Conservation (phyloP, 805 yeast genomes). For the Millerozyma acaciae region DNA sequence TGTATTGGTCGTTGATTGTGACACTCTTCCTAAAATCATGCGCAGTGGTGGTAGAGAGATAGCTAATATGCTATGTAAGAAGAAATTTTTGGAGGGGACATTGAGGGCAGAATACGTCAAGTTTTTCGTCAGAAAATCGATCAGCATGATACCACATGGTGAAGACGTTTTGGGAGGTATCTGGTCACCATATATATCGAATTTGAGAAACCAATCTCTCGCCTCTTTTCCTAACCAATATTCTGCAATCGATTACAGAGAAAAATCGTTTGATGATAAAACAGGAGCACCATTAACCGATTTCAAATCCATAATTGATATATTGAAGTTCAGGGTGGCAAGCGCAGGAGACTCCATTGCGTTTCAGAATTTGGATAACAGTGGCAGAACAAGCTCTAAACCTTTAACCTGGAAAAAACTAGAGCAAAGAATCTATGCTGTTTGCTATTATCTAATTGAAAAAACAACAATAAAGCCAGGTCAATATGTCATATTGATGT, state of each 20-base stretch:
- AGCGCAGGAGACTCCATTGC: conserved; percentile 80
- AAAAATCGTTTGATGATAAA: conserved; percentile 71
- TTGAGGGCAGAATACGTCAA: conserved; percentile 77
- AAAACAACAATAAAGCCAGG: conserved; percentile 66
- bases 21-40: conserved; percentile 77
- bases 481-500: conserved; percentile 73
- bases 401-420: conserved; percentile 72
- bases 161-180: conserved; percentile 77
- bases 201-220: conserved; percentile 57
- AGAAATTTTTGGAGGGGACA: conserved; percentile 73
- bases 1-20: conserved; percentile 73
- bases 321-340: conserved; percentile 73
- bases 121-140: conserved; percentile 62
- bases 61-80: conserved; percentile 83
- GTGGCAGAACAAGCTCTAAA: conserved; percentile 32
- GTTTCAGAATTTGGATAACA: conserved; percentile 43
- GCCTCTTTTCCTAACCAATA: conserved; percentile 67
- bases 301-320: conserved; percentile 65
- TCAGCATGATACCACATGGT: conserved; percentile 67
- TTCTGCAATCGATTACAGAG: conserved; percentile 78
- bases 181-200: conserved; percentile 76
- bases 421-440: conserved; percentile 71
- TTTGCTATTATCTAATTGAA: conserved; percentile 64
- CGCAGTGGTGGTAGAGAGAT: conserved; percentile 87
- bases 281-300: conserved; percentile 71